phyloP scores from a whole-genome alignment of 2,329 filamentous ascomycete species.

The Sporothrix pseudoabietina region DNA sequence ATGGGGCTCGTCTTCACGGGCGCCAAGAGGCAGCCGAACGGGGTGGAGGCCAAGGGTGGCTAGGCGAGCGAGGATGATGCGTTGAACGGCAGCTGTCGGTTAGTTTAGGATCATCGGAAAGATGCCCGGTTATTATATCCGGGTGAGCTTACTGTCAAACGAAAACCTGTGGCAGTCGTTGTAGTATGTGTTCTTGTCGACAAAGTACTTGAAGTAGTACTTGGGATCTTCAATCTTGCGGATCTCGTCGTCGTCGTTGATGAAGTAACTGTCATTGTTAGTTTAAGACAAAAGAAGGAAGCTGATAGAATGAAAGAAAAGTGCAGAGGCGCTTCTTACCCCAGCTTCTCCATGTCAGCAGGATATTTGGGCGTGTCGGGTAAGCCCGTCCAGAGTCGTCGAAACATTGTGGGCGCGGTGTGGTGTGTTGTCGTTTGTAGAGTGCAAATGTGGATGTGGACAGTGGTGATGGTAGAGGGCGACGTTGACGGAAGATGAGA shows the following conservation, averaged over 20 bases:
- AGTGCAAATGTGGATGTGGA: background rate
- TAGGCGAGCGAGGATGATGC: constrained; percentile 65
- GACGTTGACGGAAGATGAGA: background rate
- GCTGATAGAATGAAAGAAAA: background rate
- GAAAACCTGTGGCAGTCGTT: constrained; percentile 75
- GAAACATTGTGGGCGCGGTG: constrained; percentile 64
- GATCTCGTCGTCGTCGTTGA: constrained; percentile 73
- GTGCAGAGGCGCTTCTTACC: constrained; percentile 51
- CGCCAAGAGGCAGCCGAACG: constrained; percentile 62
- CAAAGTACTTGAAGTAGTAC: constrained; percentile 72
- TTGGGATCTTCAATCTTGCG: constrained; percentile 68
- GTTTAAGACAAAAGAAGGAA: background rate
- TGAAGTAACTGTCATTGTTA: constrained; percentile 64
- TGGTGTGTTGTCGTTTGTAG: background rate
- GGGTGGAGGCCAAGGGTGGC: constrained; percentile 60
- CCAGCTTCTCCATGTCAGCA: constrained; percentile 67
- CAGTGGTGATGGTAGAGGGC: background rate
- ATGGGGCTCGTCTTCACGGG: constrained; percentile 54
- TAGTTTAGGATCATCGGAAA: background rate
- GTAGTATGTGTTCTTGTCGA: constrained; percentile 72
- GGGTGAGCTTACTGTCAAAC: constrained; percentile 62
- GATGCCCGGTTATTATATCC: constrained; percentile 34
- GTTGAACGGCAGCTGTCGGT: constrained; percentile 60
- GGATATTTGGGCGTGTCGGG: constrained; percentile 68
- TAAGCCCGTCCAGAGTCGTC: constrained; percentile 66